Evolutionary conservation across 106 monocot genomes (phyloP), one percentile per base, ranked within the genome.

Genomic region (Amphibolis antarctica): DNA sequence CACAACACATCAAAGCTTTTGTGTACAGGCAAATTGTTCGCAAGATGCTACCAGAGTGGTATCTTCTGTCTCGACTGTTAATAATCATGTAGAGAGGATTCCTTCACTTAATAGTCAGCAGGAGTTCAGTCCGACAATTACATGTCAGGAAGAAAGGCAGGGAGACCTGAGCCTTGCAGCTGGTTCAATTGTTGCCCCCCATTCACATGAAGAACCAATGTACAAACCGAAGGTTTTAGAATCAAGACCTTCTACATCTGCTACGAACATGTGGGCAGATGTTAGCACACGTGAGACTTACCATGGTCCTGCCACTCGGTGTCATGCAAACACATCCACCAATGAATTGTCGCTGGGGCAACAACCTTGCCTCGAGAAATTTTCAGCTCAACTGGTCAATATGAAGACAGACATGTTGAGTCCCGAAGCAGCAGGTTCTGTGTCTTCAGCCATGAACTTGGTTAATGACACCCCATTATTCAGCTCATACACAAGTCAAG

Each of bases 201-300:
- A 74, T 28, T 63, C 73, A n/a, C 31, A 60, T 30, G 59, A 20
- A 24, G 63, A 63, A 63, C 27, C 28, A n/a, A 54, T 68, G 46
- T 19, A n/a, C 46, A 5, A 12, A 20, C 48, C 59, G 4, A 50
- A 60, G 23, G 18, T 60, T 17, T 31, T 42, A 14, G 66, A 76
- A 61, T 28, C 63, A 50, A 66, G 42, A 28, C 52, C 57, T 28
- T 25, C 28, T 3, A 51, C 69, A 44, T 68, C 68, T 30, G 31
- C 26, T 44, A 80, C 76, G 56, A 65, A 61, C 21, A 50, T 56
- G 44, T 83, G 87, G 83, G 60, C 42, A 28, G n/a, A 53, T 43
- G 59, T 53, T 27, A 17, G 43, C 12, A 22, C 28, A 9, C 30
- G 44, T 17, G 55, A 66, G 49, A 69, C 69, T 17, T 66, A 75